Evolutionary conservation across 2,329 filamentous ascomycete genomes (phyloP), one percentile per base, ranked within the genome.

Genomic region (Pseudocercospora cruenta): DNA sequence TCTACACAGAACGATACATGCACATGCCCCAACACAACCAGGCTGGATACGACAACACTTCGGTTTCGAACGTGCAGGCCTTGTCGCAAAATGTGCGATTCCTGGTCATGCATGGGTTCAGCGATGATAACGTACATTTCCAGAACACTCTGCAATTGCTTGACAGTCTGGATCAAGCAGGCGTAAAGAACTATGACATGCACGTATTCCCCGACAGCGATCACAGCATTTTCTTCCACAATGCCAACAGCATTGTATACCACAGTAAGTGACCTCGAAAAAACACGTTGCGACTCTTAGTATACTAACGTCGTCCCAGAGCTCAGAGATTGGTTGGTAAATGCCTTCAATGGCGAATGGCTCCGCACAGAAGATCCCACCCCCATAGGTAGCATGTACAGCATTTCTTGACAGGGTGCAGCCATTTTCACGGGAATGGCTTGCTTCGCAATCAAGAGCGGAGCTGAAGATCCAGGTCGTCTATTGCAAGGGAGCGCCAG

Each of bases 1-100:
- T 97, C 74, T 97, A 97, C 82, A 96, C 94, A 0, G 94, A 97
- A 80, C 89, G 95, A 39, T 99, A 98, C 81, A 99, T 99, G 96
- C 91, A 94, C 76, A 97, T 90, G 0, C 95, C 95, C 1, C 89
- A 96, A 76, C 84, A 91, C 75, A 99, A 99, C 76, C 80, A 82
- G 0, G 81, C 76, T 0, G 95, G 95, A 12, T 99, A 98, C 81
- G 84, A 88, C 49, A 88, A 87, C 69, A 88, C 91, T 4, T 88
- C 88, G 60, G 88, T 99, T 75, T 86, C 78, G 66, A 92, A 99
- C 75, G 90, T 89, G 68, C 83, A 86, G 0, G 91, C 92, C 0
- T 84, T 99, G 6, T 82, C 85, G 3, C 80, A 88, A 70, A 96
- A 91, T 77, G 91, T 94, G 67, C 89, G 94, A 33, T 99, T 98